A percentile compares a stretch with the other conserved stretches of the same genome.
phyloP scores from a whole-genome alignment of 2,329 filamentous ascomycete species.

The Ascochyta lentis region DNA sequence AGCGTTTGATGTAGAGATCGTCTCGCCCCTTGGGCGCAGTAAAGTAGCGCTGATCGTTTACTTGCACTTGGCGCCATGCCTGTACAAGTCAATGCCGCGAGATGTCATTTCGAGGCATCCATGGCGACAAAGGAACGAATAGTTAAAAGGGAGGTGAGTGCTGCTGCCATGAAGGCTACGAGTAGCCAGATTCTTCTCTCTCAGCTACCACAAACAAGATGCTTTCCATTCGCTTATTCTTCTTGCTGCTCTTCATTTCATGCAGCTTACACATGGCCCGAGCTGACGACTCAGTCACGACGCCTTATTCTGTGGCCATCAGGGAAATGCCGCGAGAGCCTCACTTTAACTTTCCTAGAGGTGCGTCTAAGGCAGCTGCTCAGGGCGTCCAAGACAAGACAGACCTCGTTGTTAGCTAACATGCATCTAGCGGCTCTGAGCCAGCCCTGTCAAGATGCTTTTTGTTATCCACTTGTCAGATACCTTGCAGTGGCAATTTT shows the following conservation, averaged over 20 bases:
- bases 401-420: neutral
- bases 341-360: neutral
- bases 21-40: neutral
- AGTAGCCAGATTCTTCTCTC: neutral
- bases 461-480: slow-evolving; percentile 3
- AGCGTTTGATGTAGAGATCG: too few species aligned
- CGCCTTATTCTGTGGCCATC: too few species aligned
- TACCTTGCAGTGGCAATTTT: neutral
- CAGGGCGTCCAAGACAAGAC: too few species aligned
- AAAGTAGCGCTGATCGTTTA: neutral
- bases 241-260: neutral
- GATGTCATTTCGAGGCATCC: neutral
- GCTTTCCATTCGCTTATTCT: neutral
- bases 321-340: neutral
- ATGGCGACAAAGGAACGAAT: neutral
- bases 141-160: neutral
- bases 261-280: neutral
- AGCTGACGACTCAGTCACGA: neutral
- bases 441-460: slow-evolving; percentile 1
- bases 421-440: neutral
- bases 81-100: slow-evolving; percentile 6
- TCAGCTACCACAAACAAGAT: neutral
- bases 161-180: neutral
- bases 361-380: neutral
- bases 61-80: neutral